Evolutionary conservation across 805 yeast genomes (phyloP).

Genomic region (Metschnikowia gelsemii): DNA sequence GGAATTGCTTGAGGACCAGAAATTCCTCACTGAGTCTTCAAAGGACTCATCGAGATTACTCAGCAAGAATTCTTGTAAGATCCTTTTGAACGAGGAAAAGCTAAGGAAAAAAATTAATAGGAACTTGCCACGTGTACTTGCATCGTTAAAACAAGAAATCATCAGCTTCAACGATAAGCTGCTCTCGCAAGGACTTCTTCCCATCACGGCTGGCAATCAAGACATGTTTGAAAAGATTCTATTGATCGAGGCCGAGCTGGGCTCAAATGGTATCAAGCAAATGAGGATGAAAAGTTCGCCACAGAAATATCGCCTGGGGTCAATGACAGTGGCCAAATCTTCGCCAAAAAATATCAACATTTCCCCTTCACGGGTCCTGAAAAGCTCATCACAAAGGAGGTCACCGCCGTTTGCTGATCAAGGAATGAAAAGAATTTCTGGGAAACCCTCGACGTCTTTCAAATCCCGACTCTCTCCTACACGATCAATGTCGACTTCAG

Average conservation of each 20-base stretch:
- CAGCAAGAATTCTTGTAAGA: slow-evolving; percentile 73
- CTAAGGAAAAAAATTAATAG: slow-evolving; percentile 65
- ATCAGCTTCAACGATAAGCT: slow-evolving; percentile 45
- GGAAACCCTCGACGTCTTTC: background rate
- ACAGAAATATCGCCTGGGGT: slow-evolving; percentile 1
- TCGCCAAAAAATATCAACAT: slow-evolving; percentile 12
- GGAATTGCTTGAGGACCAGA: slow-evolving; percentile 57
- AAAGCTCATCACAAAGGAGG: slow-evolving; percentile 1
- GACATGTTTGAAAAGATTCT: slow-evolving; percentile 43
- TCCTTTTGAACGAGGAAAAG: slow-evolving; percentile 77
- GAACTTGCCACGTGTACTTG: slow-evolving; percentile 63
- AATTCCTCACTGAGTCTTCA: slow-evolving; percentile 62
- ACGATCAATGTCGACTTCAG: background rate
- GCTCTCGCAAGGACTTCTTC: slow-evolving; percentile 20
- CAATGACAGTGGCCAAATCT: no score
- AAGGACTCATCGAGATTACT: slow-evolving; percentile 78
- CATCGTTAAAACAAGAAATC: slow-evolving; percentile 49
- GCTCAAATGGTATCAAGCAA: slow-evolving; percentile 8
- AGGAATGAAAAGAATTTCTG: background rate
- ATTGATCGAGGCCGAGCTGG: slow-evolving; percentile 29
- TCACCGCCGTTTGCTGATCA: background rate
- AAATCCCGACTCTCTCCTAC: slow-evolving; percentile 5
- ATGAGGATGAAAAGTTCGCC: slow-evolving; percentile 13
- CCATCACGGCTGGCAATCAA: slow-evolving; percentile 46
- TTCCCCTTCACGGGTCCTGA: slow-evolving; percentile 16